phyloP scores from a whole-genome alignment of 2,329 filamentous ascomycete species.

The Rhytidhysteron rufulum region DNA sequence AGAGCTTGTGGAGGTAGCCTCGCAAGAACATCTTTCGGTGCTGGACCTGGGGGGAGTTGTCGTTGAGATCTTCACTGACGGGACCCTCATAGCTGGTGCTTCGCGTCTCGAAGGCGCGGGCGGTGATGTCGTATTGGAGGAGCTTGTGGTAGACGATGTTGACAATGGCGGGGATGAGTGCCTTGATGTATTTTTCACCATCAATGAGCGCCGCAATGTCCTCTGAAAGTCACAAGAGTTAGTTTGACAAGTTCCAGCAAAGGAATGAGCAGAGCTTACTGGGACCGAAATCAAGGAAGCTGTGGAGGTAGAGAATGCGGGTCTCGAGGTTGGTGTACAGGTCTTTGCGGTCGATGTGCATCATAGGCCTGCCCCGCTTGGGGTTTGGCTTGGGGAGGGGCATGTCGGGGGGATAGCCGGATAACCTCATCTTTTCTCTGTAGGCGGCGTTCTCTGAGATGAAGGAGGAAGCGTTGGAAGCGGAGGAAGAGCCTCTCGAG shows the following conservation, averaged over 20 bases:
- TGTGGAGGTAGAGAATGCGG: constrained; percentile 68
- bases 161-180: constrained; percentile 77
- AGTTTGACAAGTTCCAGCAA: neutral
- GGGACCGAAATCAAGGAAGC: constrained; percentile 70
- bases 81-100: constrained; percentile 63
- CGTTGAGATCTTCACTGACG: constrained; percentile 59
- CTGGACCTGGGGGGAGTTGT: constrained; percentile 70
- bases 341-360: constrained; percentile 66
- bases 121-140: constrained; percentile 76
- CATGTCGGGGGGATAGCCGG: too few species aligned
- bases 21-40: constrained; percentile 73
- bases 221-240: constrained; percentile 42
- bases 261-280: constrained; percentile 44
- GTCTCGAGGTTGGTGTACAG: constrained; percentile 68
- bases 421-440: too few species aligned
- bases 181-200: constrained; percentile 72
- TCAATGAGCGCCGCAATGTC: constrained; percentile 68
- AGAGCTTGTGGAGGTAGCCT: constrained; percentile 72
- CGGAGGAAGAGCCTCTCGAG: too few species aligned
- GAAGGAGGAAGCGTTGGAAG: too few species aligned
- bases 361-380: too few species aligned
- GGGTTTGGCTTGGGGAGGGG: too few species aligned
- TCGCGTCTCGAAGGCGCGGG: constrained; percentile 65
- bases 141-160: constrained; percentile 84
- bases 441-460: too few species aligned